Evolutionary conservation across 169 alveolate species (phyloP), one percentile per base, ranked within the genome.

Genomic region (Plasmodium coatneyi): DNA sequence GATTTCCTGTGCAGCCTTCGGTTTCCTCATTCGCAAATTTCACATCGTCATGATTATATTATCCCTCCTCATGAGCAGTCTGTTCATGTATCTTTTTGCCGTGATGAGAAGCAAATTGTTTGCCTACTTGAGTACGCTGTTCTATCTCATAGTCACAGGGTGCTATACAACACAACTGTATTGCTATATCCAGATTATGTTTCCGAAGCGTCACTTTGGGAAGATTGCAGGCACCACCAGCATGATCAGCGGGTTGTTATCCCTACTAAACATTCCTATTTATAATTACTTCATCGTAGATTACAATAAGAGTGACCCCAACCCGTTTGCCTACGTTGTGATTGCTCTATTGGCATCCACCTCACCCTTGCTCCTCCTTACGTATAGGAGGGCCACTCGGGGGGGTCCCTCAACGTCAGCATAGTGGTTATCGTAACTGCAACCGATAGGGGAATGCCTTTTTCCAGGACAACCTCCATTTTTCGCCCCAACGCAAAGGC

Each of bases 231-330:
- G 97, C 54, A 92, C 89, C 19, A 92, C 95, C 43, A 87, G 84
- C 78, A 76, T 94, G 89, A 79, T 92, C 32, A 96, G 97, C 36
- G 97, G 97, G 1, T 71, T 95, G 56, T 30, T 93, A 5, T 95
- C 97, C 41, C 92, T 93, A n/a, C 19, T 93, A n/a, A 86, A 95
- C 39, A 94, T 84, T 28, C 93, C 94, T 5, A 87, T 95, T 79
- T 95, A 82, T 25, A 89, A 95, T 82, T 78, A 82, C 10, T 84
- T 49, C 46, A 86, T 86, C 80, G 93, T 86, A 0, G 93, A 86
- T 76, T 76, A 74, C 28, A 72, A 41, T 30, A 60, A 43, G n/a
- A 86, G 66, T 54, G 80, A 86, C 25, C 93, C 93, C 28, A 39
- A 32, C 3, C 87, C 93, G 12, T 86, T 86, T 54, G 84, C 93